Conservation (phyloP, 1,284 basidiomycete genomes). For the Heterobasidion occidentale region DNA sequence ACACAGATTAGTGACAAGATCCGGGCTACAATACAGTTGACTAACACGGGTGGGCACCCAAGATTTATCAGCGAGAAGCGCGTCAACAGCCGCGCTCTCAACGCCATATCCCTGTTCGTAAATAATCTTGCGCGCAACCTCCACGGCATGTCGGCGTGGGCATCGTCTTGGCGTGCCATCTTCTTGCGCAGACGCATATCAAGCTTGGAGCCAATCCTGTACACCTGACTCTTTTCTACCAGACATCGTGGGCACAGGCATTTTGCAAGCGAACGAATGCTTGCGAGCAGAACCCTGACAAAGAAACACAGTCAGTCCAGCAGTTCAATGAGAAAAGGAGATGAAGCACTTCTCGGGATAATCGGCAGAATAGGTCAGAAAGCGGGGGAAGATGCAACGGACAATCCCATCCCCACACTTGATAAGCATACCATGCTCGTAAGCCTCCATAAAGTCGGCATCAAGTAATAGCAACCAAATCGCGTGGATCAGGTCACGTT, state of each 20-base stretch:
- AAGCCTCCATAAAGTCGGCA: not conserved
- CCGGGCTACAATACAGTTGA: not conserved
- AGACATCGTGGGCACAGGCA: not conserved
- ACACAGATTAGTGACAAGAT: not conserved
- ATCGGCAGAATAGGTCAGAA: constrained; percentile 1
- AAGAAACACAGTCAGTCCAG: not conserved
- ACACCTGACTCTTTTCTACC: not conserved
- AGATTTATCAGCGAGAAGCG: not conserved
- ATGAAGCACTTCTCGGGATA: constrained; percentile 1
- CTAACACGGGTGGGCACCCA: not conserved
- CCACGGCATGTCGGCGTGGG: too few species aligned
- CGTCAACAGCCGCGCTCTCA: too few species aligned
- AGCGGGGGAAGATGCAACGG: not conserved
- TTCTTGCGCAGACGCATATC: not conserved
- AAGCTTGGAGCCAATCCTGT: not conserved
- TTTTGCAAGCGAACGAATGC: not conserved
- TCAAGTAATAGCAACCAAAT: not conserved
- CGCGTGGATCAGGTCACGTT: constrained; percentile 1
- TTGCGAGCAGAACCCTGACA: not conserved
- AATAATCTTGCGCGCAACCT: too few species aligned
- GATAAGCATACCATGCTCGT: not conserved
- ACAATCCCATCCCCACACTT: not conserved
- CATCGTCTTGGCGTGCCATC: not conserved
- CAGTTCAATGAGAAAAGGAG: not conserved
- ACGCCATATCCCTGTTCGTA: too few species aligned